Evolutionary conservation across 2,329 filamentous ascomycete genomes (phyloP).

Genomic region (Hypoxylon sp.): DNA sequence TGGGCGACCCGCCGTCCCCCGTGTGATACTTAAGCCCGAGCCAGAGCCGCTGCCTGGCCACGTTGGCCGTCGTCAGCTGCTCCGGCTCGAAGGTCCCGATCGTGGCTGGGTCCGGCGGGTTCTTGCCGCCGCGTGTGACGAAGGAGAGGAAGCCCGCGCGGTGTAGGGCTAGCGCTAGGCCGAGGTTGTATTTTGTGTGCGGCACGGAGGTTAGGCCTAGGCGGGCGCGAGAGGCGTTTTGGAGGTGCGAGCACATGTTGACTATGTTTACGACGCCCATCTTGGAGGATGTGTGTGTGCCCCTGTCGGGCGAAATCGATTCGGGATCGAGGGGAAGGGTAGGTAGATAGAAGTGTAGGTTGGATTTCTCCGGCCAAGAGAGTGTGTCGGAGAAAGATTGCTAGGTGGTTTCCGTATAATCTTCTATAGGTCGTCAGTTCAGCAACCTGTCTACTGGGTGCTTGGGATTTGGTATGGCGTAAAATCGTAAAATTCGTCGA

Average conservation of each 20-base stretch:
- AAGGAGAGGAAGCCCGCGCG: slow-evolving; percentile 85
- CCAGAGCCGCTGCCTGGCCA: slow-evolving; percentile 84
- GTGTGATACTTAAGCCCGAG: slow-evolving; percentile 92
- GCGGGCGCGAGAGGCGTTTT: slow-evolving; percentile 88
- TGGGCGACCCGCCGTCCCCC: slow-evolving; percentile 84
- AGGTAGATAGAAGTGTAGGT: neutral
- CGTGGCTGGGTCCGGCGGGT: slow-evolving; percentile 65
- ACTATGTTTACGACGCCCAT: slow-evolving; percentile 83
- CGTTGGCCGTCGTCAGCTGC: slow-evolving; percentile 77
- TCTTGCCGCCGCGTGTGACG: slow-evolving; percentile 79
- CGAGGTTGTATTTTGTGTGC: slow-evolving; percentile 84
- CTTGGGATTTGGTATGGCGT: too few species aligned
- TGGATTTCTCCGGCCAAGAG: neutral
- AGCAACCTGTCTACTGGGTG: too few species aligned
- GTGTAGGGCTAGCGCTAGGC: slow-evolving; percentile 82
- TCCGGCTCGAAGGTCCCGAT: slow-evolving; percentile 66
- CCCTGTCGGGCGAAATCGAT: slow-evolving; percentile 30
- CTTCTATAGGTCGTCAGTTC: neutral
- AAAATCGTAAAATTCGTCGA: slow-evolving; percentile 9
- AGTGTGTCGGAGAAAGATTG: neutral
- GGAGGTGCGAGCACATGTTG: slow-evolving; percentile 89
- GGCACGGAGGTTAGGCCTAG: slow-evolving; percentile 88
- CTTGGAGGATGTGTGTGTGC: slow-evolving; percentile 40
- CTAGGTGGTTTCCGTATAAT: neutral
- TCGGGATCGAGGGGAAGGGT: neutral